Conservation (phyloP, 768 basidiomycete species). For the Brasilioporus rufonigricans region DNA sequence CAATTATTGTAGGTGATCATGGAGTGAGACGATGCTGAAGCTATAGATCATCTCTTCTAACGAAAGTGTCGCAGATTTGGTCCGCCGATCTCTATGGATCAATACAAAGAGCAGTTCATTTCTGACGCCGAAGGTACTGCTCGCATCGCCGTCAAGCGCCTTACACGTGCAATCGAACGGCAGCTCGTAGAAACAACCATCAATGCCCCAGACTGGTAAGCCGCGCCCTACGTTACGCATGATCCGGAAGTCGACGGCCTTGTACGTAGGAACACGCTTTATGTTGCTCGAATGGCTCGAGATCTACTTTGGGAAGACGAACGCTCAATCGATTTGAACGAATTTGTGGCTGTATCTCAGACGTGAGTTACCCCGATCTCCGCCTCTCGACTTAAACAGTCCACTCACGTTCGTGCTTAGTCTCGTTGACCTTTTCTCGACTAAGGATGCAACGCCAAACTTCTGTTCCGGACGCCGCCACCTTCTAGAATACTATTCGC, state of each 20-base stretch:
- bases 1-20: conserved; percentile 55
- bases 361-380: conserved; percentile 59
- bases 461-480: conserved; percentile 60
- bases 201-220: conserved; percentile 93
- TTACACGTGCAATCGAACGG: conserved; percentile 72
- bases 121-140: conserved; percentile 63
- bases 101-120: conserved; percentile 75
- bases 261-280: conserved; percentile 76
- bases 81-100: conserved; percentile 70
- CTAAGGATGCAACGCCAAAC: conserved; percentile 57
- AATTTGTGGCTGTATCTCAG: conserved; percentile 84
- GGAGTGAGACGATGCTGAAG: conserved; percentile 47
- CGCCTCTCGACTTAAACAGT: conserved; percentile 13
- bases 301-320: conserved; percentile 92
- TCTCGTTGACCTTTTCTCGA: conserved; percentile 85
- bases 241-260: conserved; percentile 18
- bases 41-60: conserved; percentile 10
- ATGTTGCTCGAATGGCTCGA: conserved; percentile 87
- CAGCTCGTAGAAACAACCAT: conserved; percentile 76
- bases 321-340: conserved; percentile 68
- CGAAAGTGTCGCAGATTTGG: conserved; percentile 60
- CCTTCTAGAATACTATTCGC: conserved; percentile 85
- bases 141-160: conserved; percentile 79
- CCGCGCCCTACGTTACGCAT: conserved; percentile 16
- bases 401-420: conserved; percentile 41